A percentile compares a stretch with the other conserved stretches of the same genome.
phyloP scores from a whole-genome alignment of 208 protist genomes.

The Herpetomonas samuelpessoai region DNA sequence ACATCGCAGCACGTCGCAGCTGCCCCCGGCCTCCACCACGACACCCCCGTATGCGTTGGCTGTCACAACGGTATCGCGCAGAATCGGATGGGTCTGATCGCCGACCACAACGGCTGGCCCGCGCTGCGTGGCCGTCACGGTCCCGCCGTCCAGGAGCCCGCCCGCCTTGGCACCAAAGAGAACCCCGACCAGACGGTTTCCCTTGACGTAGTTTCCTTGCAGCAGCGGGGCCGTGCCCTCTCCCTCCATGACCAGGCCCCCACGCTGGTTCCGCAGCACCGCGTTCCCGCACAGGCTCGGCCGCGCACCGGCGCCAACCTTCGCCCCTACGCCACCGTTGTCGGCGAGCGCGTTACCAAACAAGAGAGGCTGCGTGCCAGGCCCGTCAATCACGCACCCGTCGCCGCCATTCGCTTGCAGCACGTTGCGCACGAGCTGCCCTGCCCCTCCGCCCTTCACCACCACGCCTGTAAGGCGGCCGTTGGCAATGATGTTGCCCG shows the following conservation, averaged over 20 bases:
- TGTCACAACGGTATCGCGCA: slow-evolving; percentile 17
- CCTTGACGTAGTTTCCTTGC: slow-evolving; percentile 27
- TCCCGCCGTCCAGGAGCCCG: slow-evolving; percentile 12
- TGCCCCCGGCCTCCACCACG: slow-evolving; percentile 19
- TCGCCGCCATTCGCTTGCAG: slow-evolving; percentile 19
- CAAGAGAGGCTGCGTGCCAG: background rate
- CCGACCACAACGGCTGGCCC: slow-evolving; percentile 22
- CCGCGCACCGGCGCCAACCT: slow-evolving; percentile 1
- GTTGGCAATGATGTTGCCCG: slow-evolving; percentile 15
- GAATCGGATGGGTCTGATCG: slow-evolving; percentile 11
- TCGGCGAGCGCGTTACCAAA: slow-evolving; percentile 17
- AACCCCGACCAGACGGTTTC: slow-evolving; percentile 17
- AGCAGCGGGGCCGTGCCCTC: slow-evolving; percentile 12
- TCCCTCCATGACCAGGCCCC: slow-evolving; percentile 15
- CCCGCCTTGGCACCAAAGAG: slow-evolving; percentile 11
- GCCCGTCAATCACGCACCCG: slow-evolving; percentile 23
- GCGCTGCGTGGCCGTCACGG: slow-evolving; percentile 16
- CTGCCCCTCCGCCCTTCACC: slow-evolving; percentile 7
- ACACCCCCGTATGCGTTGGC: slow-evolving; percentile 19
- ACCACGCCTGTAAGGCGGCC: slow-evolving; percentile 12
- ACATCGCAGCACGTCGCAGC: slow-evolving; percentile 8
- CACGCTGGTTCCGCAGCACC: slow-evolving; percentile 7
- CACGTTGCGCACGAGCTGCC: slow-evolving; percentile 18
- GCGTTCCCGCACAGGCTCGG: slow-evolving; percentile 16
- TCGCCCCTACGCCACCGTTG: slow-evolving; percentile 19